A percentile compares a stretch with the other conserved stretches of the same genome.
Evolutionary conservation across 352 stramenopile species (phyloP).

Genomic region (Phytophthora sansomeana): DNA sequence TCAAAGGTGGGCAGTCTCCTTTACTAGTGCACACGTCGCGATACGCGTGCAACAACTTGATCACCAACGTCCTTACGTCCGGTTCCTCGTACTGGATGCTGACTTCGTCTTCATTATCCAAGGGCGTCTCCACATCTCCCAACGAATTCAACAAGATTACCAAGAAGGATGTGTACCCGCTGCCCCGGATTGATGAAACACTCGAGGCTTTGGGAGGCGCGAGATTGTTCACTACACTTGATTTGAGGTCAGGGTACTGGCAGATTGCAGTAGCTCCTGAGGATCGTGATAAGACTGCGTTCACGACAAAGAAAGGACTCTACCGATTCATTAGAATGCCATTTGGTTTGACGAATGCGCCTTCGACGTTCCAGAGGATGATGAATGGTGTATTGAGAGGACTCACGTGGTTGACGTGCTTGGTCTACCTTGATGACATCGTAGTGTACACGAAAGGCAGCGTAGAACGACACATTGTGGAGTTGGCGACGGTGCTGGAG

Average conservation of each 20-base stretch:
- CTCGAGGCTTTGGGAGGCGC: slow-evolving; percentile 16
- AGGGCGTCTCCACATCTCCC: too few species aligned
- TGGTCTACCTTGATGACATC: slow-evolving; percentile 36
- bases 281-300: slow-evolving; percentile 26
- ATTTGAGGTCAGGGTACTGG: slow-evolving; percentile 19
- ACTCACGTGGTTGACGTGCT: slow-evolving; percentile 19
- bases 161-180: slow-evolving; percentile 28
- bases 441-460: slow-evolving; percentile 18
- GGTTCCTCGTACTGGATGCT: slow-evolving; percentile 22
- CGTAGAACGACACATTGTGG: slow-evolving; percentile 13
- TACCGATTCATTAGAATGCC: slow-evolving; percentile 23
- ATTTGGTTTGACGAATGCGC: slow-evolving; percentile 25
- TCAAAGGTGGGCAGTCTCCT: slow-evolving; percentile 18
- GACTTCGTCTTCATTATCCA: slow-evolving; percentile 32
- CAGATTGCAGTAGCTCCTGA: slow-evolving; percentile 5
- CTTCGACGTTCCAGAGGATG: slow-evolving; percentile 26
- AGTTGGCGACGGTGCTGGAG: slow-evolving; percentile 15
- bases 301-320: slow-evolving; percentile 14
- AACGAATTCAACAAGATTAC: slow-evolving; percentile 33
- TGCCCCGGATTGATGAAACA: slow-evolving; percentile 32
- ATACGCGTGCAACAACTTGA: slow-evolving; percentile 13
- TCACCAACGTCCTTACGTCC: too few species aligned
- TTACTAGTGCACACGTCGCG: not conserved
- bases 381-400: slow-evolving; percentile 32
- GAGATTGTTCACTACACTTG: slow-evolving; percentile 10